Evolutionary conservation across 495 filamentous ascomycete species (phyloP).

Genomic region (Neurospora tetrasperma): DNA sequence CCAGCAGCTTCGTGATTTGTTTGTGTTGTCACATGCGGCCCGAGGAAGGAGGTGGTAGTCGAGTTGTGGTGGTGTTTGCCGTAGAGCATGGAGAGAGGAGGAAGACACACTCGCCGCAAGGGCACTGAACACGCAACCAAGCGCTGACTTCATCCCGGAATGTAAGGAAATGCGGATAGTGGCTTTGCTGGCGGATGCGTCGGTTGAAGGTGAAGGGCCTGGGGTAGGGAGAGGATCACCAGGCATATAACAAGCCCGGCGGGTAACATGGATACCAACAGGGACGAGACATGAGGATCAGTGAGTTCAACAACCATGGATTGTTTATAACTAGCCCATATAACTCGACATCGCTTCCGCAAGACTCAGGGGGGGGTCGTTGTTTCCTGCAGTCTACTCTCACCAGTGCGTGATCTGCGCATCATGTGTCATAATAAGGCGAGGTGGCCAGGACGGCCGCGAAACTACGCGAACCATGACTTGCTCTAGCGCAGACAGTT

Average conservation of each 20-base stretch:
- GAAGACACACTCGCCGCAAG: background rate
- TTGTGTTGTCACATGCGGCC: constrained; percentile 6
- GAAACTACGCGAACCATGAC: background rate
- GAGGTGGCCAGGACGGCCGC: background rate
- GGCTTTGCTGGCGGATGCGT: background rate
- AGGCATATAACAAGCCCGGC: background rate
- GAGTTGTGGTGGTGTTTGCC: background rate
- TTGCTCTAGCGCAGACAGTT: background rate
- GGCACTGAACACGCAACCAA: background rate
- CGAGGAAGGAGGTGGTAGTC: background rate
- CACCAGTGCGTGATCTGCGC: background rate
- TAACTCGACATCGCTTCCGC: background rate
- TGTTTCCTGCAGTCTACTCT: background rate
- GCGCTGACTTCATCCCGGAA: background rate
- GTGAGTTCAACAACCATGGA: background rate
- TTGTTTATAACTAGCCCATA: background rate
- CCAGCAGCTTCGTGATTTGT: constrained; percentile 14
- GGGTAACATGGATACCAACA: background rate
- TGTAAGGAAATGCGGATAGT: background rate
- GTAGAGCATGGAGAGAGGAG: background rate
- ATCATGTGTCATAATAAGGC: background rate
- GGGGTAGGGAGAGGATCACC: background rate
- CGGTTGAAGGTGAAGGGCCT: background rate
- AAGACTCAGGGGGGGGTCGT: background rate
- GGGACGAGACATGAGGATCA: background rate